Evolutionary conservation across 2,329 filamentous ascomycete genomes (phyloP), one percentile per base, ranked within the genome.

Genomic region (Diplodia corticola): DNA sequence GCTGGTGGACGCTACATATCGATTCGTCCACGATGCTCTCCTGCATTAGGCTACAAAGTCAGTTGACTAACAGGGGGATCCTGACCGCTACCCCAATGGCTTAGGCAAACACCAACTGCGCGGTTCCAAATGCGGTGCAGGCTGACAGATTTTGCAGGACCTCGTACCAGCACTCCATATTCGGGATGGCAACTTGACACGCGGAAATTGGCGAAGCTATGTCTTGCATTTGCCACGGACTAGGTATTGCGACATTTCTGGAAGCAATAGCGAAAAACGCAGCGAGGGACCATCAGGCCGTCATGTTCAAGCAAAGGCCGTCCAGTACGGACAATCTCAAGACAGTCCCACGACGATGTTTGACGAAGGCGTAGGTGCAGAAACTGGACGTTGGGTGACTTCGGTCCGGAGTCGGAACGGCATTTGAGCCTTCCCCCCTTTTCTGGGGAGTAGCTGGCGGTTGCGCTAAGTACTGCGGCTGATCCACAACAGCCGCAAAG

Each of bases 401-500:
- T 50, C 22, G 48, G 22, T n/a, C 12, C 13, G 22, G 48, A 22
- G 48, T 50, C 20, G 48, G 15, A n/a, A 6, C 44, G 44, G 9
- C 44, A 22, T 22, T 50, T 4, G 48, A 26, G 13, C 17, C 15
- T 44, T 4, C n/a, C 40, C 40, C 40, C 40, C 40, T 44, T 20
- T 40, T 44, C 17, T 20, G 40, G 40, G n/a, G 40, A 44, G 15
- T 6, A 44, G n/a, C 40, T n/a, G 40, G 40, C n/a, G n/a, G 40
- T 44, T 33, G 51, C 51, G 28, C 51, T 54, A 53, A 10, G 26
- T 37, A 40, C 48, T 63, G 60, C 60, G 60, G 60, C 20, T 63
- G 60, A 53, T 63, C 37, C 33, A n/a, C 48, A 63, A 30, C 51
- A 63, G 51, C 50, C 48, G 46, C 60, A 63, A 63, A 63, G 60